Percentiles rank a stretch among this genome's conserved stretches.
Conservation (phyloP, 78 protist species). For the Polysphondylium violaceum region DNA sequence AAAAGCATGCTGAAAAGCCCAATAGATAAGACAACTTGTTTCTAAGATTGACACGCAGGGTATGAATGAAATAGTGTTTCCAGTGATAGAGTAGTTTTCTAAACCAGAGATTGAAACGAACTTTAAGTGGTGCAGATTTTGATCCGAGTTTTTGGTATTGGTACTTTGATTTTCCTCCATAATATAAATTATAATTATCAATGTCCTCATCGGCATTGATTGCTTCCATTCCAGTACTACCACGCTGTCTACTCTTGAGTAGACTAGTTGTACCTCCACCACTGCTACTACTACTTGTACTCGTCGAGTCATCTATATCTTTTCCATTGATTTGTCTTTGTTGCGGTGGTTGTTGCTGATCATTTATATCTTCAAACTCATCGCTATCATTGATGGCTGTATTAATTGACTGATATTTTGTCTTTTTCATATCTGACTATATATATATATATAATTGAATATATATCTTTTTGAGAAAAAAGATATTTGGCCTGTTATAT, state of each 20-base stretch:
- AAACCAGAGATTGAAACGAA: background rate
- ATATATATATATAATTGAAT: conserved; percentile 14
- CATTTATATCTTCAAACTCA: background rate
- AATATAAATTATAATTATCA: background rate
- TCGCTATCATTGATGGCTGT: background rate
- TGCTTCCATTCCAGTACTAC: background rate
- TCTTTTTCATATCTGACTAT: background rate
- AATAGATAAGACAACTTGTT: conserved; percentile 48
- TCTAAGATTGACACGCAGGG: conserved; percentile 12
- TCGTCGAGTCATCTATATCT: background rate
- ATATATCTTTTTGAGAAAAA: background rate
- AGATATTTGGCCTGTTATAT: too few species aligned
- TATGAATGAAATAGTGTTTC: conserved; percentile 44
- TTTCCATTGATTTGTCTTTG: background rate
- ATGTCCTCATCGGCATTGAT: background rate
- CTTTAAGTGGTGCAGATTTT: background rate
- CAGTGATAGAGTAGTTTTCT: conserved; percentile 18
- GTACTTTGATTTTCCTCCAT: too few species aligned
- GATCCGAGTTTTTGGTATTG: too few species aligned
- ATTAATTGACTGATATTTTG: background rate
- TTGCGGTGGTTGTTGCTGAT: background rate
- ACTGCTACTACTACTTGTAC: conserved; percentile 13
- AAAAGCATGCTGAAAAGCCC: conserved; percentile 81
- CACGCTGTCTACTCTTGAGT: background rate
- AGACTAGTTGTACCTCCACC: conserved; percentile 1